Base-by-base conservation (phyloP, 2,329 filamentous ascomycete genomes). In the Orbilia oligospora region DNA sequence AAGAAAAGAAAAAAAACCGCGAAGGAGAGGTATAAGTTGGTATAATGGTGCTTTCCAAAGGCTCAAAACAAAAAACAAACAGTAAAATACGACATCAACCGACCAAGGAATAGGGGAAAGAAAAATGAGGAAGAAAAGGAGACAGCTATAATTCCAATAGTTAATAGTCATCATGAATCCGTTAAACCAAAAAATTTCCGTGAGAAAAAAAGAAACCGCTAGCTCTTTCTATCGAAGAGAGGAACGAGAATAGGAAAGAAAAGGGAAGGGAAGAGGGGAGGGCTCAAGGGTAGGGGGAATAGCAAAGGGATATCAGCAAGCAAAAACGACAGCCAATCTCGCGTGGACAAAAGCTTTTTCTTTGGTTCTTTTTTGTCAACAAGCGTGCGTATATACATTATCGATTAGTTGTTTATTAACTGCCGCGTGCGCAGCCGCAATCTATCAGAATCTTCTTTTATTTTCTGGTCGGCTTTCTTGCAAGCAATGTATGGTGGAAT, bases 301-400 rank as follows among this genome's bases (percentile, higher is more conserved):
- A 18, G 49, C 48, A 68, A 44, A 44, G 49, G 48, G 49, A 68
- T 56, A 68, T 53, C 56, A 49, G 44, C 36, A 51, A 48, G 30
- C 30, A 63, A 48, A 36, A 49, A 38, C 44, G 18, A 64, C 44
- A 65, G 69, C 56, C 44, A 72, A 63, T 53, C 46, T 51, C 41
- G 58, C 10, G n/a, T 27, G n/a, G 70, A 48, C 63, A 22, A n/a
- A n/a, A 33, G 70, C 61, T 67, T 65, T 55, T 44, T 14, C 38
- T 58, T 69, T 56, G 33, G n/a, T 8, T 8, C 30, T 41, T 61
- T 61, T 30, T 41, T 30, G 53, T 27, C 33, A 38, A 69, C 41
- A 51, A 46, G 51, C 69, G 48, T 48, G 36, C 49, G 55, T 76
- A 76, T 77, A 77, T 77, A 77, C 73, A 77, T 77, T 77, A 77